Conservation (phyloP, 106 monocot species). For the Dendrobium catenatum region DNA sequence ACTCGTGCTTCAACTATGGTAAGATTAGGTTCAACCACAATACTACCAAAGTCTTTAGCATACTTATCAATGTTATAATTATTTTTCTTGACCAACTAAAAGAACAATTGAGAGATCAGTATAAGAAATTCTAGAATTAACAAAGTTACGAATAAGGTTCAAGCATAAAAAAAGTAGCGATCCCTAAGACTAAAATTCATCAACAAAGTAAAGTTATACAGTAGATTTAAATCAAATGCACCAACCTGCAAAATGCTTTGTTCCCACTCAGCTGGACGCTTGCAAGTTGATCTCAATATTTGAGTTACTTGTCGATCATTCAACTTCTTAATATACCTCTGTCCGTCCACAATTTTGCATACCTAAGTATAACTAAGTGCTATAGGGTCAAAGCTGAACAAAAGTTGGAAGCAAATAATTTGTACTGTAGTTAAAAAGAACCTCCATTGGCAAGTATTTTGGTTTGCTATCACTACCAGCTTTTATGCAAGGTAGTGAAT, state of each 20-base stretch:
- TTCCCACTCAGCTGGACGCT: conserved; percentile 21
- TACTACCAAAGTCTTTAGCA: conserved; percentile 37
- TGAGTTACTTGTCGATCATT: conserved; percentile 28
- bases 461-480: conserved; percentile 36
- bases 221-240: not conserved
- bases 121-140: no score
- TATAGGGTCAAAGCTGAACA: not conserved
- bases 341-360: conserved; percentile 39
- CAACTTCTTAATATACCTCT: conserved; percentile 34
- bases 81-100: conserved; percentile 37
- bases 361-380: conserved; percentile 13
- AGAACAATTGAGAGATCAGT: not conserved
- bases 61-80: conserved; percentile 35
- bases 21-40: conserved; percentile 19
- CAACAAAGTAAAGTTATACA: not conserved
- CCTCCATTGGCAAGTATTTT: conserved; percentile 47
- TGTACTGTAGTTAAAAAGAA: not conserved
- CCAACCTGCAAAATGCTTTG: conserved; percentile 12
- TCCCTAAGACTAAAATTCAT: no score
- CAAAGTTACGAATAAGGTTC: not conserved
- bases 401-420: not conserved
- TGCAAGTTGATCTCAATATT: conserved; percentile 26
- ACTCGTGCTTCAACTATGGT: conserved; percentile 38
- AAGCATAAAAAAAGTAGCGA: not conserved
- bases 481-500: conserved; percentile 25